Conservation (phyloP, 2,329 filamentous ascomycete species). For the Cryoendolithus antarcticus region DNA sequence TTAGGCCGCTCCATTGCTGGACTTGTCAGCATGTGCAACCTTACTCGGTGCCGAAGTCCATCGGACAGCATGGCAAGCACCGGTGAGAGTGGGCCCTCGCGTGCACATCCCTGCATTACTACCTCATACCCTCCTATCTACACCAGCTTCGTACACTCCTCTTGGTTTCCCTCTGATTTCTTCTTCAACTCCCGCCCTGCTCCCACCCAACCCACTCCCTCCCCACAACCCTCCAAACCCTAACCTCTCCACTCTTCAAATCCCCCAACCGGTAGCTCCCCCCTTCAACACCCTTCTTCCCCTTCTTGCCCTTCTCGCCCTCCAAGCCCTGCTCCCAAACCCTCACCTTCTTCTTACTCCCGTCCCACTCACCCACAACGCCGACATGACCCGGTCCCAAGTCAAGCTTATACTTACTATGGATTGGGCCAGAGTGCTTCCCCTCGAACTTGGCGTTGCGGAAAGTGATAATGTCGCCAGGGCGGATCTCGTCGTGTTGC, state of each 20-base stretch:
- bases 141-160: too few species aligned
- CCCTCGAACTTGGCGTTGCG: conserved; percentile 91
- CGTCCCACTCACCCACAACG: conserved; percentile 92
- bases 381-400: conserved; percentile 66
- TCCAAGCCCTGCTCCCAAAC: conserved; percentile 93
- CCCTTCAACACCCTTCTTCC: conserved; percentile 48
- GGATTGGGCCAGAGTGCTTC: conserved; percentile 77
- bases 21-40: too few species aligned
- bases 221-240: conserved; percentile 93
- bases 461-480: conserved; percentile 84
- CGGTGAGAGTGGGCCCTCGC: too few species aligned
- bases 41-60: too few species aligned
- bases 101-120: too few species aligned
- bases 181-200: neutral
- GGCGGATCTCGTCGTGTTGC: conserved; percentile 82
- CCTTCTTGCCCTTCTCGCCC: conserved; percentile 53
- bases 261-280: conserved; percentile 94
- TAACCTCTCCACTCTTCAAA: conserved; percentile 82
- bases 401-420: conserved; percentile 81
- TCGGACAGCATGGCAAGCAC: too few species aligned
- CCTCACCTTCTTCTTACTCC: conserved; percentile 92
- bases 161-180: too few species aligned
- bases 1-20: too few species aligned
- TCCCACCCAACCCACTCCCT: conserved; percentile 88
- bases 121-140: too few species aligned